Evolutionary conservation across 257 asterid species (phyloP).

Genomic region (Nicotiana noctiflora): DNA sequence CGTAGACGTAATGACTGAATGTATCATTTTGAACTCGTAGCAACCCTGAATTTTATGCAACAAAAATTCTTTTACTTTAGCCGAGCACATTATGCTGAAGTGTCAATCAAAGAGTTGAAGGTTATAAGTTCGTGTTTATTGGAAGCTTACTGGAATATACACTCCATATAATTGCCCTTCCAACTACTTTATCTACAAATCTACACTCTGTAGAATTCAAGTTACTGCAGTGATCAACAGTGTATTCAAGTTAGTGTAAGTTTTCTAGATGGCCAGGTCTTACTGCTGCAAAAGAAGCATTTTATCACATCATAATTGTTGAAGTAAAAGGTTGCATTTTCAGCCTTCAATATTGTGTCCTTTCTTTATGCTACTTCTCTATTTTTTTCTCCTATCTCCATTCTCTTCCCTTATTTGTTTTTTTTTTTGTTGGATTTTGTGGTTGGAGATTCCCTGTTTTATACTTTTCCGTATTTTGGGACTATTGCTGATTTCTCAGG

Average conservation of each 20-base stretch:
- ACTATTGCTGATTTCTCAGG: neutral
- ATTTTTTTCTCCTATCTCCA: neutral
- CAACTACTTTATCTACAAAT: neutral
- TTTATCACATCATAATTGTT: neutral
- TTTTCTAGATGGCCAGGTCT: neutral
- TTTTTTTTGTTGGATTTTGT: neutral
- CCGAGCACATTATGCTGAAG: neutral
- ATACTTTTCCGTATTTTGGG: neutral
- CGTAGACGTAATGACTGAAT: slow-evolving; percentile 49
- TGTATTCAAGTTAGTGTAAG: slow-evolving; percentile 6
- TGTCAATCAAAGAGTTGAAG: neutral
- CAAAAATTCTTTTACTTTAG: slow-evolving; percentile 10
- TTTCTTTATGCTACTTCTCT: neutral
- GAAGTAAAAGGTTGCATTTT: neutral
- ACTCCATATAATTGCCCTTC: slow-evolving; percentile 4
- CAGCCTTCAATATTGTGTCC: neutral
- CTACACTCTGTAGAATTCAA: neutral
- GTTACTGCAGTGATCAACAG: neutral
- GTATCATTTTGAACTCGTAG: slow-evolving; percentile 10
- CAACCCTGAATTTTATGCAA: slow-evolving; percentile 4
- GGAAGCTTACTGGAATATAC: neutral
- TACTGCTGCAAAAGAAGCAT: neutral
- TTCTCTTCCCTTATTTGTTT: neutral
- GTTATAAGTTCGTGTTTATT: neutral
- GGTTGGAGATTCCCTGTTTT: neutral